Evolutionary conservation across 2,329 filamentous ascomycete species (phyloP), one percentile per base, ranked within the genome.

Genomic region (Neurospora sp.): DNA sequence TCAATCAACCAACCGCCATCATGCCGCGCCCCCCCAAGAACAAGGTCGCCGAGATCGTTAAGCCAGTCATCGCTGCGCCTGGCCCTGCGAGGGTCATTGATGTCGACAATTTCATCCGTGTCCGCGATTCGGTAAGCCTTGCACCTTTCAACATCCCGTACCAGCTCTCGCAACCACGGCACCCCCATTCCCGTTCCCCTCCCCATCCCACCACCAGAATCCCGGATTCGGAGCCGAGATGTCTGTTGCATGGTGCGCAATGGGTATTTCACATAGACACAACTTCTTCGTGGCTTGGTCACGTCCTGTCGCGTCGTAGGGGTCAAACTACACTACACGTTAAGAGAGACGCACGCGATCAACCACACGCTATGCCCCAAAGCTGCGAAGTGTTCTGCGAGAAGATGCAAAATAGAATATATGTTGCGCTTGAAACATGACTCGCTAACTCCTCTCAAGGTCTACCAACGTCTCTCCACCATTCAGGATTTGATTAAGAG

Each of bases 401-500:
- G 52, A 36, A 15, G 28, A 62, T 62, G 15, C 46, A 8, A 28
- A 37, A 46, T 41, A 36, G 8, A 37, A 23, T 38, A 52, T 67
- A 6, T 46, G 15, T 5, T n/a, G 4, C 3, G 36, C 15, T 33
- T 23, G 10, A 39, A 23, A 57, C 11, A 40, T 5, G 41, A 38
- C 65, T 67, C 67, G 70, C 70, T 86, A 80, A 86, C 80, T 70
- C 19, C 3, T 67, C 41, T 43, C 37, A 78, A 95, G 92, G 89
- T 95, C 74, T 88, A 92, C 75, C 86, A 91, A 77, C 88, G 92
- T 69, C 89, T 97, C 74, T 88, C 90, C 73, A 92, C 90, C 70
- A 90, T 97, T 67, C 88, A 94, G 77, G 88, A 90, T 71, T 87
- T 93, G 52, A 89, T 97, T 78, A 90, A 91, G 77, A 90, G 89